Evolutionary conservation across 371 early-diverging fungal species (phyloP).

Genomic region (Circinella minor): DNA sequence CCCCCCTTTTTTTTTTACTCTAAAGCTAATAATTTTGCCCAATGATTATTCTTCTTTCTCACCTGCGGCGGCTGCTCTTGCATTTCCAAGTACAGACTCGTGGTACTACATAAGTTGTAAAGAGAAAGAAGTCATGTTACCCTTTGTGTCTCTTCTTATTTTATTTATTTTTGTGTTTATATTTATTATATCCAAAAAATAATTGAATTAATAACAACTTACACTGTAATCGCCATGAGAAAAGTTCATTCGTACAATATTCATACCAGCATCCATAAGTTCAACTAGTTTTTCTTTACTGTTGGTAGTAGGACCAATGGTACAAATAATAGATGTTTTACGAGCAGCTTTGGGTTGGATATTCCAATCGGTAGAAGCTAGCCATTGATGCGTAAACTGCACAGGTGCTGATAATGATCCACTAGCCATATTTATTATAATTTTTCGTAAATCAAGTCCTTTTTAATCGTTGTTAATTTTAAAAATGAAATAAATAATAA

Average conservation of each 20-base stretch:
- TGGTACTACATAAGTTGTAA: slow-evolving; percentile 64
- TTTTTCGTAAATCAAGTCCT: background rate
- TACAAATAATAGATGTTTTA: slow-evolving; percentile 87
- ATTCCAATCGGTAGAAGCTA: slow-evolving; percentile 70
- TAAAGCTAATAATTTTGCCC: too few species aligned
- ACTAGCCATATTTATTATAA: slow-evolving; percentile 13
- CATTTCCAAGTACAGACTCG: slow-evolving; percentile 78
- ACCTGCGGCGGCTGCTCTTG: slow-evolving; percentile 64
- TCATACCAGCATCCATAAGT: slow-evolving; percentile 92
- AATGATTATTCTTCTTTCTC: slow-evolving; percentile 16
- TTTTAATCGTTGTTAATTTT: too few species aligned
- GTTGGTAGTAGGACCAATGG: slow-evolving; percentile 83
- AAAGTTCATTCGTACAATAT: slow-evolving; percentile 94
- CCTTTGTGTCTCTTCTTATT: background rate
- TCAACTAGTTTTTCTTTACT: slow-evolving; percentile 78
- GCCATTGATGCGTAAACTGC: slow-evolving; percentile 67
- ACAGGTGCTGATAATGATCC: slow-evolving; percentile 16
- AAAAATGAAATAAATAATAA: too few species aligned
- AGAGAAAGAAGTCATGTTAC: background rate
- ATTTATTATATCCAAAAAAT: background rate
- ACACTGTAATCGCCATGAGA: slow-evolving; percentile 88
- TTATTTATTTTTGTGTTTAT: too few species aligned
- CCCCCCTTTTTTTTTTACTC: too few species aligned
- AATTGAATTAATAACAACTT: slow-evolving; percentile 10
- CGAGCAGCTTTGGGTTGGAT: slow-evolving; percentile 65